phyloP scores from a whole-genome alignment of 495 filamentous ascomycete genomes.

The Podospora fimiseda region DNA sequence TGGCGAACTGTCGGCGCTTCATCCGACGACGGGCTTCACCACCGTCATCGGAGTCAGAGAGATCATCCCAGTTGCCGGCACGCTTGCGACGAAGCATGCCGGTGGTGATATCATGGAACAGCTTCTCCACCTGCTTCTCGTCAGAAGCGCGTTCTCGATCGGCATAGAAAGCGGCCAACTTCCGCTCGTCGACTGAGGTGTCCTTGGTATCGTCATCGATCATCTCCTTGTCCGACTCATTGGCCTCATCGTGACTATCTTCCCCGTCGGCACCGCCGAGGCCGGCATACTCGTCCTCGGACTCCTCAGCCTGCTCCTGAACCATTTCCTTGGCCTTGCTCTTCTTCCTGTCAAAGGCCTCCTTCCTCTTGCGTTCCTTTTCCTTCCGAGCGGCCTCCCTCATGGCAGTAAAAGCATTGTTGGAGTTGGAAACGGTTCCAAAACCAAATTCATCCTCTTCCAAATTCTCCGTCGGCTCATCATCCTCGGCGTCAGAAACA shows the following conservation, averaged over 20 bases:
- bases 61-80: slow-evolving; percentile 66
- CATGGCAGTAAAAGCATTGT: slow-evolving; percentile 66
- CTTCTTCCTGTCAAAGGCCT: slow-evolving; percentile 72
- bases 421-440: slow-evolving; percentile 12
- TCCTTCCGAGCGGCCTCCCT: slow-evolving; percentile 56
- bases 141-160: slow-evolving; percentile 62
- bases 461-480: slow-evolving; percentile 38
- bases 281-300: slow-evolving; percentile 96
- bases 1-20: slow-evolving; percentile 82
- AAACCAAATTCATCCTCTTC: slow-evolving; percentile 47
- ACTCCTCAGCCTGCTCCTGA: slow-evolving; percentile 92
- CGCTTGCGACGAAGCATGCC: slow-evolving; percentile 76
- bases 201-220: slow-evolving; percentile 71
- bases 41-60: slow-evolving; percentile 84
- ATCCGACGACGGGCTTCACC: slow-evolving; percentile 65
- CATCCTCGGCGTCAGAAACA: slow-evolving; percentile 45
- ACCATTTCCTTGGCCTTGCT: slow-evolving; percentile 84
- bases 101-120: slow-evolving; percentile 86
- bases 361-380: slow-evolving; percentile 37
- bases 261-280: slow-evolving; percentile 88
- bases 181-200: slow-evolving; percentile 67
- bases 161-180: slow-evolving; percentile 79
- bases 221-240: slow-evolving; percentile 65
- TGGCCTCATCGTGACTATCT: slow-evolving; percentile 65
- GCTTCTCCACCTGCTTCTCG: slow-evolving; percentile 79